A percentile compares a stretch with the other conserved stretches of the same genome.
These are phyloP conservation scores for Phanerochaete carnosa DNA, from an alignment of 768 basidiomycete species.

Conservation along the genomic window DNA sequence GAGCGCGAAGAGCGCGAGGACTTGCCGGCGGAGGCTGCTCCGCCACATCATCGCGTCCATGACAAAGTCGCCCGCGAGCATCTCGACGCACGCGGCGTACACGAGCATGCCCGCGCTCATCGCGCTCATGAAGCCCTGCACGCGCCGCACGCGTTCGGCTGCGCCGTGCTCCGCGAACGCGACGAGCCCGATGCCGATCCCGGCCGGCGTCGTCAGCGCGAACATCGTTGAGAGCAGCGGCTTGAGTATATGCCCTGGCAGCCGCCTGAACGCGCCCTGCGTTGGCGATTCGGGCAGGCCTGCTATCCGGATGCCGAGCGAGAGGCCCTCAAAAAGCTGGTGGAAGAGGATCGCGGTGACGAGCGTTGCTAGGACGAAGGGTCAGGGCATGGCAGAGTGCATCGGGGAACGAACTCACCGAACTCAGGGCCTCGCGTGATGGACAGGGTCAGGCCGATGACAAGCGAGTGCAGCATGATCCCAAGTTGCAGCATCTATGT, in stretches of 20 bases:
- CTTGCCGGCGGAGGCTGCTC: conserved; percentile 37
- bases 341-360: conserved; percentile 77
- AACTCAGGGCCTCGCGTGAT: conserved; percentile 70
- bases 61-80: conserved; percentile 84
- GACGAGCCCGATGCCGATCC: conserved; percentile 57
- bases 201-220: conserved; percentile 70
- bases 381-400: not conserved
- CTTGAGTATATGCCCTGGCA: conserved; percentile 36
- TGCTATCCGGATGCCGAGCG: conserved; percentile 78
- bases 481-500: conserved; percentile 73
- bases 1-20: conserved; percentile 57
- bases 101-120: conserved; percentile 82
- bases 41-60: conserved; percentile 59
- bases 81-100: conserved; percentile 80
- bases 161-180: not conserved
- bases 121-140: conserved; percentile 77
- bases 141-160: conserved; percentile 44
- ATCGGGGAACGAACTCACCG: conserved; percentile 39
- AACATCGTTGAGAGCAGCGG: conserved; percentile 59
- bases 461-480: conserved; percentile 82
- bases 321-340: conserved; percentile 82
- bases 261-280: conserved; percentile 26
- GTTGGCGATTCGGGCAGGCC: conserved; percentile 40
- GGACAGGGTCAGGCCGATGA: conserved; percentile 76
- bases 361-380: conserved; percentile 50